Conservation (phyloP, 148 eudicot genomes). For the Beta vulgaris region DNA sequence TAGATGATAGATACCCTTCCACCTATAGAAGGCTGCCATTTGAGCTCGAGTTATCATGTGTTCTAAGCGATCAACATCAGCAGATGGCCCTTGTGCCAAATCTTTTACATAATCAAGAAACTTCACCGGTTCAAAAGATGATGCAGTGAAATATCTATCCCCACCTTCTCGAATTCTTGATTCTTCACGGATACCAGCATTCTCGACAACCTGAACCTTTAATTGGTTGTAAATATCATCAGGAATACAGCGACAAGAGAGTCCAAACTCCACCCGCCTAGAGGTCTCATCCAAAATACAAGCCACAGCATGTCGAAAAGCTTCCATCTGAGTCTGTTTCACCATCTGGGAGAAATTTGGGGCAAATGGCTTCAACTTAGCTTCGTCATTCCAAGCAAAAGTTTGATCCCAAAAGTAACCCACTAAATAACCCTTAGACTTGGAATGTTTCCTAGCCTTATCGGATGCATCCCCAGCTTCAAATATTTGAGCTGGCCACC, state of each 20-base stretch:
- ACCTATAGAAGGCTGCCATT: slow-evolving; percentile 56
- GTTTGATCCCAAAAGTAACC: slow-evolving; percentile 73
- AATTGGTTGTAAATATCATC: slow-evolving; percentile 39
- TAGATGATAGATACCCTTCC: slow-evolving; percentile 56
- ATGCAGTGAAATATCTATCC: slow-evolving; percentile 42
- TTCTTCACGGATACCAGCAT: slow-evolving; percentile 55
- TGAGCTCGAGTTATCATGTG: slow-evolving; percentile 46
- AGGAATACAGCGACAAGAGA: slow-evolving; percentile 60
- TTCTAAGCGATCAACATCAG: slow-evolving; percentile 40
- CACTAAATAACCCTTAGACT: slow-evolving; percentile 46
- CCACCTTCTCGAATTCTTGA: slow-evolving; percentile 39
- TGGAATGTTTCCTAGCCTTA: slow-evolving; percentile 49
- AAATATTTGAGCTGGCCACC: slow-evolving; percentile 96
- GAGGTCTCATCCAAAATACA: slow-evolving; percentile 70
- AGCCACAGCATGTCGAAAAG: slow-evolving; percentile 57
- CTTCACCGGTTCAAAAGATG: slow-evolving; percentile 46
- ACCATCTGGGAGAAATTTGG: slow-evolving; percentile 54
- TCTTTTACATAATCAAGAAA: slow-evolving; percentile 39
- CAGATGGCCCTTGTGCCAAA: slow-evolving; percentile 43
- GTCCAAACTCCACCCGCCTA: slow-evolving; percentile 62
- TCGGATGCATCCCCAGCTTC: slow-evolving; percentile 56
- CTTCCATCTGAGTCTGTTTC: slow-evolving; percentile 54
- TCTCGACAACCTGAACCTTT: slow-evolving; percentile 45
- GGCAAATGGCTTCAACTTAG: slow-evolving; percentile 54
- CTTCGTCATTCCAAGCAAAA: slow-evolving; percentile 71